phyloP scores from a whole-genome alignment of 495 filamentous ascomycete genomes.

The Trichoderma gamsii region DNA sequence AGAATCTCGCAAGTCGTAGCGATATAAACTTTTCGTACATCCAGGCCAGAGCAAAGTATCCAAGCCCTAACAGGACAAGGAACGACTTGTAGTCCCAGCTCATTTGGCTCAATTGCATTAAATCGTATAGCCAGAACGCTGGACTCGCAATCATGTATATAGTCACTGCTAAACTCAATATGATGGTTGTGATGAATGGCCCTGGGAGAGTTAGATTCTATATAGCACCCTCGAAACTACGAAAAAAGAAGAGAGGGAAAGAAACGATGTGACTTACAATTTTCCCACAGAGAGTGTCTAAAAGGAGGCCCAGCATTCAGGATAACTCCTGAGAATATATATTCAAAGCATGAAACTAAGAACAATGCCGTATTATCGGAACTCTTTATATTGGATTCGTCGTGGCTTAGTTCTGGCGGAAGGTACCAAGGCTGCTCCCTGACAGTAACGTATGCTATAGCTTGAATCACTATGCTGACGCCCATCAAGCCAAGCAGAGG shows the following conservation, averaged over 20 bases:
- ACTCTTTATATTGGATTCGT: slow-evolving; percentile 78
- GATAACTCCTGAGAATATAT: slow-evolving; percentile 81
- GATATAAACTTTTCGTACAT: slow-evolving; percentile 64
- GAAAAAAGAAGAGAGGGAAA: no score
- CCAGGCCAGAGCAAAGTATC: slow-evolving; percentile 62
- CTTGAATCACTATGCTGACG: slow-evolving; percentile 75
- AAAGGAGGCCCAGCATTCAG: slow-evolving; percentile 87
- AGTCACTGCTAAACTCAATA: slow-evolving; percentile 57
- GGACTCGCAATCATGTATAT: slow-evolving; percentile 74
- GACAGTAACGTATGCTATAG: slow-evolving; percentile 64
- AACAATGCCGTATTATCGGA: slow-evolving; percentile 91
- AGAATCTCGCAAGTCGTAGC: slow-evolving; percentile 57
- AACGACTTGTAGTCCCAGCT: slow-evolving; percentile 63
- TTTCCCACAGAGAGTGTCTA: slow-evolving; percentile 70
- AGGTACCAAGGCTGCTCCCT: slow-evolving; percentile 77
- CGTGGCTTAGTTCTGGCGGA: slow-evolving; percentile 64
- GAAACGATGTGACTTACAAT: slow-evolving; percentile 50
- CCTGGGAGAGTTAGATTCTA: slow-evolving; percentile 38
- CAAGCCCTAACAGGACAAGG: slow-evolving; percentile 59
- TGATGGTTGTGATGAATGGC: slow-evolving; percentile 76
- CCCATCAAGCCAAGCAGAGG: slow-evolving; percentile 84
- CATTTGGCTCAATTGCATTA: slow-evolving; percentile 85
- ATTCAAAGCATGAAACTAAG: slow-evolving; percentile 86
- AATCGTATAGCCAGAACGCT: slow-evolving; percentile 53
- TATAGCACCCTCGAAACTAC: no score